phyloP scores from a whole-genome alignment of 257 asterid genomes.

The Solanum sitiens region DNA sequence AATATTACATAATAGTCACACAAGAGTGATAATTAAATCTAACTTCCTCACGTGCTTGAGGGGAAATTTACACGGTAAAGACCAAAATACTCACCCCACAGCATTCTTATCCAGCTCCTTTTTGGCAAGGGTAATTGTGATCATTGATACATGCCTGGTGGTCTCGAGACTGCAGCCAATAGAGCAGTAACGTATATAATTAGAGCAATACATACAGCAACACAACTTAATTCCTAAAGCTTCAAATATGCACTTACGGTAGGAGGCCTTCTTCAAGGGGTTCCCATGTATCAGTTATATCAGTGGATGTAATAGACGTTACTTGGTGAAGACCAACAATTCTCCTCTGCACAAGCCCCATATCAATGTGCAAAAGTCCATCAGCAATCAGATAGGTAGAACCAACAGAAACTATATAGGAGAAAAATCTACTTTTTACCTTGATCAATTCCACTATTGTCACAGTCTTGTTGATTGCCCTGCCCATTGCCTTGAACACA shows the following conservation, averaged over 20 bases:
- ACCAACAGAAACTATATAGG: background rate
- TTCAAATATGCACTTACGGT: slow-evolving; percentile 37
- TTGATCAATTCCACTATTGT: slow-evolving; percentile 60
- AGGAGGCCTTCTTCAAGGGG: slow-evolving; percentile 98
- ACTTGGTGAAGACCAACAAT: slow-evolving; percentile 95
- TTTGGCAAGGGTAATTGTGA: slow-evolving; percentile 70
- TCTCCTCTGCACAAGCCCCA: slow-evolving; percentile 50
- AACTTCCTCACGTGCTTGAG: background rate
- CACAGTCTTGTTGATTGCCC: slow-evolving; percentile 64
- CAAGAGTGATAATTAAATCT: background rate
- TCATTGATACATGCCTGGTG: slow-evolving; percentile 88
- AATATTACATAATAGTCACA: background rate
- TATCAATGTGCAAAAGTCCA: slow-evolving; percentile 1
- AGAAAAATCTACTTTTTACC: slow-evolving; percentile 12
- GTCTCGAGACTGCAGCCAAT: slow-evolving; percentile 59
- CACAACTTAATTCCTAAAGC: background rate
- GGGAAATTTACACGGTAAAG: background rate
- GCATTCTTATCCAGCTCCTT: slow-evolving; percentile 53
- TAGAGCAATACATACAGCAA: background rate
- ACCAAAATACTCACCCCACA: slow-evolving; percentile 55
- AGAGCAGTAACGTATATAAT: background rate
- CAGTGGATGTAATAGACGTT: slow-evolving; percentile 73
- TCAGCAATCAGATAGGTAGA: background rate
- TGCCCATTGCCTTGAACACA: slow-evolving; percentile 68
- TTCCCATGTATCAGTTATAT: slow-evolving; percentile 95